Evolutionary conservation across 352 stramenopile species (phyloP).

Genomic region (Halophytophthora batemanensis): DNA sequence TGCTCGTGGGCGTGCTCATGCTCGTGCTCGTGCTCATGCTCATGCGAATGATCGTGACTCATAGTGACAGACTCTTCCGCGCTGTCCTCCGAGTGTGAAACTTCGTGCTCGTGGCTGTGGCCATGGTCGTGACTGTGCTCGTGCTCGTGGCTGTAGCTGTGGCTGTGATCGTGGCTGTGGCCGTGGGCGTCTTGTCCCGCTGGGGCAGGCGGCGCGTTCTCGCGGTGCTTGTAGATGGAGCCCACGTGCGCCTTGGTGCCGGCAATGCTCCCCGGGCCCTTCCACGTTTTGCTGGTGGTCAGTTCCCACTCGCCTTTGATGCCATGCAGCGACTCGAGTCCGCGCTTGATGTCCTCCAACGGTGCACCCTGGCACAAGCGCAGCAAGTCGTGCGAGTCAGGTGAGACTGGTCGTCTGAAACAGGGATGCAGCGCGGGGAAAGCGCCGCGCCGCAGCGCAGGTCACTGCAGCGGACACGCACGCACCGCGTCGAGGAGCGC

Average conservation of each 20-base stretch:
- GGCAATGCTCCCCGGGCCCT: constrained; percentile 87
- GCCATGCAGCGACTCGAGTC: constrained; percentile 50
- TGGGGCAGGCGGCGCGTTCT: constrained; percentile 28
- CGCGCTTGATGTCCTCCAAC: constrained; percentile 50
- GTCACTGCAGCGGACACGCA: constrained; percentile 1
- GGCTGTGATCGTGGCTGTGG: constrained; percentile 18
- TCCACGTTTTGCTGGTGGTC: constrained; percentile 59
- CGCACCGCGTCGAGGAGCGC: constrained; percentile 84
- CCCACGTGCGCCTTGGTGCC: constrained; percentile 86
- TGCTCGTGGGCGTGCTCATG: constrained; percentile 45
- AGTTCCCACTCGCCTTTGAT: constrained; percentile 89
- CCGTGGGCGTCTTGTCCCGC: constrained; percentile 1
- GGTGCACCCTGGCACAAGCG: constrained; percentile 44
- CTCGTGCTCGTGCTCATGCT: constrained; percentile 25
- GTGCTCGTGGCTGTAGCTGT: constrained; percentile 16
- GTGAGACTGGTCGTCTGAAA: not conserved
- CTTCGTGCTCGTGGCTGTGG: constrained; percentile 15
- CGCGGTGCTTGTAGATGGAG: constrained; percentile 85
- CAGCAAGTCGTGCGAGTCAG: not conserved
- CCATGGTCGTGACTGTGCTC: constrained; percentile 17
- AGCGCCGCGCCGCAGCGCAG: no score
- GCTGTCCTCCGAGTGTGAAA: constrained; percentile 8
- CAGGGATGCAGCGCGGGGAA: not conserved
- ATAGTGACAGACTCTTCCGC: not conserved
- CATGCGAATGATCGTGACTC: constrained; percentile 26